A percentile compares a stretch with the other conserved stretches of the same genome.
phyloP scores from a whole-genome alignment of 1,284 basidiomycete genomes.

The Trichosporon coremiiforme region DNA sequence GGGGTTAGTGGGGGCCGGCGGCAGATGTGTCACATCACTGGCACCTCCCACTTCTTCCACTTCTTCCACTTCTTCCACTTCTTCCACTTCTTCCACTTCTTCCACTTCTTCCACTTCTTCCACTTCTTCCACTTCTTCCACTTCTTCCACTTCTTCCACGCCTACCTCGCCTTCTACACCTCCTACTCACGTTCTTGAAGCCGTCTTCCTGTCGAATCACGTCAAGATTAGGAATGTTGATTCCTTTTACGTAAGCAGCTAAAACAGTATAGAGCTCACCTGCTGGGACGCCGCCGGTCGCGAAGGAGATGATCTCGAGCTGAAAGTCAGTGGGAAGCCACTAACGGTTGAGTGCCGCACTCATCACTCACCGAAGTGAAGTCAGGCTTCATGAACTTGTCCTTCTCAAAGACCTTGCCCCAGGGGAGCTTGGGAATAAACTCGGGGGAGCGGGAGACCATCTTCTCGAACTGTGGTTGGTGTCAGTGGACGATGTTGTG shows the following conservation, averaged over 20 bases:
- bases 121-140: too few species aligned
- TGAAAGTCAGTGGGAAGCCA: neutral
- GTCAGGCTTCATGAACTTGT: slow-evolving; percentile 71
- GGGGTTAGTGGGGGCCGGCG: too few species aligned
- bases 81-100: too few species aligned
- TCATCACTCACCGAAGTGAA: slow-evolving; percentile 67
- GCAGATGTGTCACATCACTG: too few species aligned
- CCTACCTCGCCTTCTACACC: neutral
- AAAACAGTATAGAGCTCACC: slow-evolving; percentile 7
- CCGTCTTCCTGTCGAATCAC: slow-evolving; percentile 28
- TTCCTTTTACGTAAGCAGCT: slow-evolving; percentile 6
- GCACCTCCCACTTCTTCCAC: too few species aligned
- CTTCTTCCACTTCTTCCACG: too few species aligned
- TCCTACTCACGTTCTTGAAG: slow-evolving; percentile 29
- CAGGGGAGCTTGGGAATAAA: slow-evolving; percentile 78
- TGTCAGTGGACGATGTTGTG: neutral
- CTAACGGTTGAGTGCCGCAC: too few species aligned
- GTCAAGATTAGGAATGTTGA: slow-evolving; percentile 21
- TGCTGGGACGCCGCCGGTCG: slow-evolving; percentile 31
- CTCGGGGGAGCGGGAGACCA: slow-evolving; percentile 72
- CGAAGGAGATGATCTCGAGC: slow-evolving; percentile 38
- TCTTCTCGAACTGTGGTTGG: slow-evolving; percentile 63
- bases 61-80: too few species aligned
- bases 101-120: too few species aligned
- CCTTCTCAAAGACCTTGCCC: slow-evolving; percentile 73